phyloP scores from a whole-genome alignment of 1,139 yeast genomes.

The Geotrichum reessii region DNA sequence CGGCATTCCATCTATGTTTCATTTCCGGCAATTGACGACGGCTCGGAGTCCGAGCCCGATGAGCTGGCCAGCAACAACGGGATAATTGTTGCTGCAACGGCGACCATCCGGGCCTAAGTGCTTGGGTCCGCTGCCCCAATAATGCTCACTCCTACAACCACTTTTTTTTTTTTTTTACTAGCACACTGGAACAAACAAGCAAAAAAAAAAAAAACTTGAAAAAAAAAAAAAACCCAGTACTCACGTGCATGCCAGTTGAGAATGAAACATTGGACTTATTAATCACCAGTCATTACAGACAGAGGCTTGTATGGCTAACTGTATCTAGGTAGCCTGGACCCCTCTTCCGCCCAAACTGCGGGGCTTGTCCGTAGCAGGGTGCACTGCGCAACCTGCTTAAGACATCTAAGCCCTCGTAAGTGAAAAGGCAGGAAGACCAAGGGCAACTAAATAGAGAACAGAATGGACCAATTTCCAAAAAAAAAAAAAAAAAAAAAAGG shows the following conservation, averaged over 20 bases:
- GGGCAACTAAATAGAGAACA: too few relatives aligned
- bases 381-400: not conserved
- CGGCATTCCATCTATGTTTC: conserved; percentile 17
- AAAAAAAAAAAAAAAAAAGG: too few relatives aligned
- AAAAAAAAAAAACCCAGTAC: conserved; percentile 2
- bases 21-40: conserved; percentile 22
- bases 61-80: not conserved
- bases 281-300: too few relatives aligned
- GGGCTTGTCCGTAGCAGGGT: not conserved
- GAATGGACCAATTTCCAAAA: too few relatives aligned
- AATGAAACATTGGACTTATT: too few relatives aligned
- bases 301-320: too few relatives aligned
- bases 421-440: too few relatives aligned
- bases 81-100: not conserved
- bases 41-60: conserved; percentile 11
- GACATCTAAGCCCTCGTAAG: too few relatives aligned
- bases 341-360: not conserved
- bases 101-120: not conserved
- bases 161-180: not conserved
- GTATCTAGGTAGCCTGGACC: too few relatives aligned
- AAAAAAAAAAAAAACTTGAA: too few relatives aligned
- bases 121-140: not conserved
- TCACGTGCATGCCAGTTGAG: not conserved
- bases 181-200: not conserved
- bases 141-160: not conserved